Evolutionary conservation across 108 stramenopile genomes (phyloP).

Genomic region (Cylindrotheca fusiformis): DNA sequence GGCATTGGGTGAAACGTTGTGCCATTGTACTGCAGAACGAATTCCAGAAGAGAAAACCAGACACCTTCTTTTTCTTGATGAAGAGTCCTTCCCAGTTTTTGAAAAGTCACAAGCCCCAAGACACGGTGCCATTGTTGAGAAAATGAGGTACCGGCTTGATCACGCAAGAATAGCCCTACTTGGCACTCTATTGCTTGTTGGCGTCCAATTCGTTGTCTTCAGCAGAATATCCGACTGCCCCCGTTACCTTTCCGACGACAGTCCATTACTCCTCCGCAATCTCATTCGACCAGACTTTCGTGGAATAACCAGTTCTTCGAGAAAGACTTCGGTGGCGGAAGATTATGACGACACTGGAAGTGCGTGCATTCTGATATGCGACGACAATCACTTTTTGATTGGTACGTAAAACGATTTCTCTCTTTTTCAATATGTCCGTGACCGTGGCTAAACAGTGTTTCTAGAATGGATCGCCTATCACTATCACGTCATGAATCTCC

Average conservation of each 20-base stretch:
- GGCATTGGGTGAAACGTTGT: too few relatives aligned
- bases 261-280: neutral
- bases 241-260: neutral
- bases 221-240: neutral
- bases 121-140: too few relatives aligned
- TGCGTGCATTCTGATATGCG: conserved; percentile 17
- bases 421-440: neutral
- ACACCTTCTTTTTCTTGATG: too few relatives aligned
- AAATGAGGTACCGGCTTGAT: too few relatives aligned
- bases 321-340: neutral
- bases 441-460: neutral
- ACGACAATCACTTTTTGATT: conserved; percentile 35
- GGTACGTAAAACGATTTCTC: conserved; percentile 7
- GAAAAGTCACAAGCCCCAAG: too few relatives aligned
- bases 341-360: conserved; percentile 1
- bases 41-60: too few relatives aligned
- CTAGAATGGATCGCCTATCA: conserved; percentile 65
- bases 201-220: neutral
- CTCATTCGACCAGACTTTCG: too few relatives aligned
- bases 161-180: neutral
- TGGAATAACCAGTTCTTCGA: too few relatives aligned
- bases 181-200: neutral
- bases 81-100: too few relatives aligned
- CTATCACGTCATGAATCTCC: conserved; percentile 37
- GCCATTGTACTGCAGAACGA: too few relatives aligned